Base-by-base conservation (phyloP, 23 red algal species). In the Gracilaria gracilis region DNA sequence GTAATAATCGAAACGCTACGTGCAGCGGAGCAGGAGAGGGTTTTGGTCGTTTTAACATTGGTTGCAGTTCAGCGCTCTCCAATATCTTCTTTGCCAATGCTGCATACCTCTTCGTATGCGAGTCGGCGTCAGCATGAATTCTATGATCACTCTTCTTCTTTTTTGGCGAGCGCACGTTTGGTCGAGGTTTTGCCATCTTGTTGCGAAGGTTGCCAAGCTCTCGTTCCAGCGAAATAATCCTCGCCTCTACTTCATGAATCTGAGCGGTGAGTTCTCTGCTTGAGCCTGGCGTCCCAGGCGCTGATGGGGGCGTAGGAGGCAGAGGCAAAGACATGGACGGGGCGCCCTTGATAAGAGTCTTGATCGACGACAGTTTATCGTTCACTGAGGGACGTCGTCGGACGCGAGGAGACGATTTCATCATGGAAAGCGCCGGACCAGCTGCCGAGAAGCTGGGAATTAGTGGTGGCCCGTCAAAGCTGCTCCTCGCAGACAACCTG, bases 201-300 rank as follows among this genome's bases (percentile, higher is more conserved):
- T 34, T 72, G 17, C 49, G 55, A 31, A 50, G 16, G 61, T 74
- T 67, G 6, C 57, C 38, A 37, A 87, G 48, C 42, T 72, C 48
- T 17, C 83, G 31, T 24, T 71, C 61, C 13, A 87, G 44, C 39
- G 65, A 40, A 44, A 67, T 70, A 25, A 87, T 87, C 23, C 23
- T 67, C n/a, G 47, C 83, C n/a, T 87, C 83, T 12, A 87, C 36
- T 72, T 53, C 61, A 87, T 87, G 64, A 53, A 87, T 87, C 39
- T 75, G 83, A 44, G 40, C 36, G 7, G 62, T 57, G 13, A 87
- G 67, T 8, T 70, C 51, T 40, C 29, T 87, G 39, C 38, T 44
- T 4, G 42, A 72, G 12, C 16, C 33, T 51, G 39, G 11, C 16
- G 39, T 20, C 57, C 28, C 34, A n/a, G n/a, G 19, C 11, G 25